Conservation (phyloP, 257 asterid genomes). For the Gynochthodes officinalis region DNA sequence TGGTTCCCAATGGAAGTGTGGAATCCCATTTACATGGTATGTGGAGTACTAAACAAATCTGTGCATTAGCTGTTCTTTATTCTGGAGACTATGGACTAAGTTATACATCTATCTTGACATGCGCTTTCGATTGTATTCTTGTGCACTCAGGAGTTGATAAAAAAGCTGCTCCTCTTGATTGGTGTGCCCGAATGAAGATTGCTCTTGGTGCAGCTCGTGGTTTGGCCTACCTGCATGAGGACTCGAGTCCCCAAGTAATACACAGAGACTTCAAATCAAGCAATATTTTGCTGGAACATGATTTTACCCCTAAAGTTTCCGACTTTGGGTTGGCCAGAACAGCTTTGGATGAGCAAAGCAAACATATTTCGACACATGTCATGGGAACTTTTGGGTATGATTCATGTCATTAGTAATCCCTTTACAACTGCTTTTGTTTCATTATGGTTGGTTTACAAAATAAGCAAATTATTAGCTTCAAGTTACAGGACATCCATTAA, state of each 20-base stretch:
- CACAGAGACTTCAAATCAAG: slow-evolving; percentile 96
- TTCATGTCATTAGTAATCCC: neutral
- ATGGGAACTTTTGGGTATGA: slow-evolving; percentile 98
- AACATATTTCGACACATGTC: slow-evolving; percentile 81
- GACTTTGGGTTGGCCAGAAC: slow-evolving; percentile 94
- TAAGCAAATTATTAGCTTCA: neutral
- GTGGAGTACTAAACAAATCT: slow-evolving; percentile 5
- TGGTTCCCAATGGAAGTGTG: slow-evolving; percentile 89
- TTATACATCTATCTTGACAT: neutral
- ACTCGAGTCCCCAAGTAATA: slow-evolving; percentile 93
- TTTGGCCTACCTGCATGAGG: slow-evolving; percentile 89
- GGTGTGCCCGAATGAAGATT: slow-evolving; percentile 79
- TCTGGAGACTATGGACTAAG: neutral
- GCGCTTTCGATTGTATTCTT: slow-evolving; percentile 7
- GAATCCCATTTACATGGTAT: slow-evolving; percentile 89
- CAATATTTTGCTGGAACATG: slow-evolving; percentile 79
- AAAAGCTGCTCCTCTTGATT: slow-evolving; percentile 66
- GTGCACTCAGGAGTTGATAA: slow-evolving; percentile 57
- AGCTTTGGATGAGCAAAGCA: slow-evolving; percentile 71
- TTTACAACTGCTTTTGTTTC: neutral
- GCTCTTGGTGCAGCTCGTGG: slow-evolving; percentile 94
- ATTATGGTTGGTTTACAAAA: neutral
- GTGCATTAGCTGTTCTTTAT: neutral
- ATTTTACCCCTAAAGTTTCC: slow-evolving; percentile 84
- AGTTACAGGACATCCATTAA: no score